A percentile compares a stretch with the other conserved stretches of the same genome.
Conservation (phyloP, 495 filamentous ascomycete genomes). For the Talaromyces nanjingensis region DNA sequence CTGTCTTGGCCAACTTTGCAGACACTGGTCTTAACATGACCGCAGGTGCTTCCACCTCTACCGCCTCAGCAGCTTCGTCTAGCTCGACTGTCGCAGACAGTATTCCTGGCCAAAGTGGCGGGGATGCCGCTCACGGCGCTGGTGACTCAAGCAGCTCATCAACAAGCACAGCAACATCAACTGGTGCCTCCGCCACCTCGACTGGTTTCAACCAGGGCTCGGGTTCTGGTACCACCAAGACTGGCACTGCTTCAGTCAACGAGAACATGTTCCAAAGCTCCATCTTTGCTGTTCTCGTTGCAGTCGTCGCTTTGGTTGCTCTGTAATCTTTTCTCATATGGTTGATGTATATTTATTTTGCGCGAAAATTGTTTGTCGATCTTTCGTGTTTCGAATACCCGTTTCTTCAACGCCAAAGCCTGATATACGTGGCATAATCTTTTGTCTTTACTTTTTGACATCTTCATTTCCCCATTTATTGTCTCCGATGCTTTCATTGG, state of each 20-base stretch:
- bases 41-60: slow-evolving; percentile 17
- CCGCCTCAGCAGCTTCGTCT: slow-evolving; percentile 19
- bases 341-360: slow-evolving; percentile 14
- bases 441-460: not conserved
- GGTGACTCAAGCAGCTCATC: slow-evolving; percentile 4
- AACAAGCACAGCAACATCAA: slow-evolving; percentile 10
- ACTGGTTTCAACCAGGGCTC: slow-evolving; percentile 22
- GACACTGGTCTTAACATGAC: slow-evolving; percentile 71
- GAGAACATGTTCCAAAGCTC: slow-evolving; percentile 45
- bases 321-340: slow-evolving; percentile 31
- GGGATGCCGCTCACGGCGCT: slow-evolving; percentile 22
- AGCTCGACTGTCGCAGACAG: slow-evolving; percentile 15
- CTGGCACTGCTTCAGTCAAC: slow-evolving; percentile 29
- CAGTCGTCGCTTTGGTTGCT: slow-evolving; percentile 46
- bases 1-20: slow-evolving; percentile 70
- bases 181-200: slow-evolving; percentile 17
- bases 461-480: not conserved
- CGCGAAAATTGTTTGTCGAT: not conserved
- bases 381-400: slow-evolving; percentile 12
- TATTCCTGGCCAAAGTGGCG: slow-evolving; percentile 30
- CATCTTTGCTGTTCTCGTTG: slow-evolving; percentile 50
- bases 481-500: not conserved
- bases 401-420: not conserved
- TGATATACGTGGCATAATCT: slow-evolving; percentile 1
- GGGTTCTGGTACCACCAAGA: slow-evolving; percentile 14